phyloP scores from a whole-genome alignment of 371 early-diverging fungal genomes.

The Thermomucor indicae-seudaticae region DNA sequence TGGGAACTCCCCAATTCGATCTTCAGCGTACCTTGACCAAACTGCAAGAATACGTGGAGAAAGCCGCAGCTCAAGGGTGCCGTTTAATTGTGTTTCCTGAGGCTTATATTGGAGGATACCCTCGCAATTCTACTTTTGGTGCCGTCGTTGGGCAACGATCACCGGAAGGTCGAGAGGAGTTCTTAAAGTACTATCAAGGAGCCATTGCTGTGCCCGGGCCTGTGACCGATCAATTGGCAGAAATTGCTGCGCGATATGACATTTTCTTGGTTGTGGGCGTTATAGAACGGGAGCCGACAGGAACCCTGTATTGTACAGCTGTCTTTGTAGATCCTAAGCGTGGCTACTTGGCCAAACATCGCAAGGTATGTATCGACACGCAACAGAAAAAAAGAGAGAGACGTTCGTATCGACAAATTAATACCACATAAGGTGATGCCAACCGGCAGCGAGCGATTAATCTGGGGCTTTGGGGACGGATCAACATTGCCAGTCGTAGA shows the following conservation, averaged over 20 bases:
- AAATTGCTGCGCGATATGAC: slow-evolving; percentile 3
- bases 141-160: slow-evolving; percentile 9
- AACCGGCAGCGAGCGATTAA: slow-evolving; percentile 9
- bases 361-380: too few relatives aligned
- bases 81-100: slow-evolving; percentile 16
- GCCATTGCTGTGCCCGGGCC: slow-evolving; percentile 16
- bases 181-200: slow-evolving; percentile 4
- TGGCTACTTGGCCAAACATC: slow-evolving; percentile 16
- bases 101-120: slow-evolving; percentile 19
- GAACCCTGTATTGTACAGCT: slow-evolving; percentile 16
- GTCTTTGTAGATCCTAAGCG: slow-evolving; percentile 9
- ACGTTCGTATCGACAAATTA: too few relatives aligned
- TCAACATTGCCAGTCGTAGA: slow-evolving; percentile 13
- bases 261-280: slow-evolving; percentile 17
- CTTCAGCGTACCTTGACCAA: slow-evolving; percentile 9
- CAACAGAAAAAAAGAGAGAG: too few relatives aligned
- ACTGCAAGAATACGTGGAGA: slow-evolving; percentile 5
- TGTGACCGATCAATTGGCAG: slow-evolving; percentile 4
- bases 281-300: slow-evolving; percentile 12
- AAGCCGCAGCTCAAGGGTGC: slow-evolving; percentile 6
- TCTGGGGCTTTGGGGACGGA: slow-evolving; percentile 20
- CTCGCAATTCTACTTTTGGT: slow-evolving; percentile 13
- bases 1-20: slow-evolving; percentile 8
- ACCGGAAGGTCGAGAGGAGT: slow-evolving; percentile 13
- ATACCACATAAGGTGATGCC: too few relatives aligned